A percentile compares a stretch with the other conserved stretches of the same genome.
Conservation (phyloP, 768 basidiomycete genomes). For the Leccinum obscurum region DNA sequence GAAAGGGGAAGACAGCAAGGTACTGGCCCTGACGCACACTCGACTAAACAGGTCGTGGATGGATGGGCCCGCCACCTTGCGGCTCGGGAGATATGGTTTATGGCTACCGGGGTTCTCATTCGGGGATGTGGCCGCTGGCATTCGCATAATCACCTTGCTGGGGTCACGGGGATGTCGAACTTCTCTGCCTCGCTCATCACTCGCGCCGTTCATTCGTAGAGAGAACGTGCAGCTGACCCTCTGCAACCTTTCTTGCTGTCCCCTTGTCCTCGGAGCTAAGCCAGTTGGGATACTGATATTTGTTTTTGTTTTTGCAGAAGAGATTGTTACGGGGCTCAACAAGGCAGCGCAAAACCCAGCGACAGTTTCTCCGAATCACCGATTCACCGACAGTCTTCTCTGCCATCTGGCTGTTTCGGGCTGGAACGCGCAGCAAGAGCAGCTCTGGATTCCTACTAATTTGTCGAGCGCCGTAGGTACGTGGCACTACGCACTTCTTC, state of each 20-base stretch:
- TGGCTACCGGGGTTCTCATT: constrained; percentile 11
- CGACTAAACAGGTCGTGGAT: constrained; percentile 6
- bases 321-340: not conserved
- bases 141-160: constrained; percentile 12
- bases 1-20: constrained; percentile 1
- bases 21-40: constrained; percentile 7
- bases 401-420: not conserved
- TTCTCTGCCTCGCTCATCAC: constrained; percentile 25
- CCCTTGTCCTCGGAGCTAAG: constrained; percentile 2
- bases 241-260: constrained; percentile 4
- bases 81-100: constrained; percentile 8
- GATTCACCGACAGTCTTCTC: constrained; percentile 14
- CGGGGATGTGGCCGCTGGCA: constrained; percentile 10
- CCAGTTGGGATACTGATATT: constrained; percentile 12
- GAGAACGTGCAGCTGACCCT: constrained; percentile 13
- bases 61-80: constrained; percentile 5
- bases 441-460: constrained; percentile 1
- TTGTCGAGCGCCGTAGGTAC: not conserved
- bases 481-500: not conserved
- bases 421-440: constrained; percentile 4
- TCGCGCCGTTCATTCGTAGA: constrained; percentile 16
- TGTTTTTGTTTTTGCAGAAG: constrained; percentile 22
- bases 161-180: constrained; percentile 18
- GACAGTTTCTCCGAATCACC: constrained; percentile 24
- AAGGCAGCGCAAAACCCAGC: constrained; percentile 18